phyloP scores from a whole-genome alignment of 805 yeast species.

The Teunomyces pallodes region DNA sequence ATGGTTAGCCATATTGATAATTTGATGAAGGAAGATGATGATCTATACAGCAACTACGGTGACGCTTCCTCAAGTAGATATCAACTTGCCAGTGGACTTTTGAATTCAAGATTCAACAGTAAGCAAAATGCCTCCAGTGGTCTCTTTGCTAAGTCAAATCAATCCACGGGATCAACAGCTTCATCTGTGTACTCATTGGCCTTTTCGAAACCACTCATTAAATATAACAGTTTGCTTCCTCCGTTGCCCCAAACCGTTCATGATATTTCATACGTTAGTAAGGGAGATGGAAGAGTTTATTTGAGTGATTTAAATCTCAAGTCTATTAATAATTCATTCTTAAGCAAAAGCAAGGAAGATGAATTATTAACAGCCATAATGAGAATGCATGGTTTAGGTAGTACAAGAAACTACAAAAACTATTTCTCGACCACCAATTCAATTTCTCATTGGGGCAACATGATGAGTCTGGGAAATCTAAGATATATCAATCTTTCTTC shows the following conservation, averaged over 20 bases:
- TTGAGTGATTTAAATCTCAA: constrained; percentile 42
- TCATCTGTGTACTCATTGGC: constrained; percentile 24
- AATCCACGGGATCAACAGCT: constrained; percentile 10
- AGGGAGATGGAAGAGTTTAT: constrained; percentile 26
- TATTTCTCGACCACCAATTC: constrained; percentile 1
- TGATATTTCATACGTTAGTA: constrained; percentile 27
- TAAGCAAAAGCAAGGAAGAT: constrained; percentile 28
- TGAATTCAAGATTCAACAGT: not conserved
- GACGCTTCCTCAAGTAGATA: not conserved
- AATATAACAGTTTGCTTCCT: constrained; percentile 39
- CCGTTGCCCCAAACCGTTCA: constrained; percentile 30
- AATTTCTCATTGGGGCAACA: not conserved
- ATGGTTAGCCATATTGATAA: constrained; percentile 22
- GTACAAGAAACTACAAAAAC: not conserved
- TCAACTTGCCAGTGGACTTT: not conserved
- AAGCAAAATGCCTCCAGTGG: not conserved
- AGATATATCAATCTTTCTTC: constrained; percentile 40
- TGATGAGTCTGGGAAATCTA: constrained; percentile 18
- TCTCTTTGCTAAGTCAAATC: not conserved
- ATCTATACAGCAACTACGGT: not conserved
- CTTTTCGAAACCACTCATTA: constrained; percentile 11
- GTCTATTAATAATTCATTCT: constrained; percentile 32
- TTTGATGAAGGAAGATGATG: constrained; percentile 13
- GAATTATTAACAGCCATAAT: constrained; percentile 29
- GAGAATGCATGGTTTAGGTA: constrained; percentile 23